These are phyloP conservation scores for Saccharomyces hybrid DNA, from an alignment of 1,139 yeast species.

Conservation along the genomic window DNA sequence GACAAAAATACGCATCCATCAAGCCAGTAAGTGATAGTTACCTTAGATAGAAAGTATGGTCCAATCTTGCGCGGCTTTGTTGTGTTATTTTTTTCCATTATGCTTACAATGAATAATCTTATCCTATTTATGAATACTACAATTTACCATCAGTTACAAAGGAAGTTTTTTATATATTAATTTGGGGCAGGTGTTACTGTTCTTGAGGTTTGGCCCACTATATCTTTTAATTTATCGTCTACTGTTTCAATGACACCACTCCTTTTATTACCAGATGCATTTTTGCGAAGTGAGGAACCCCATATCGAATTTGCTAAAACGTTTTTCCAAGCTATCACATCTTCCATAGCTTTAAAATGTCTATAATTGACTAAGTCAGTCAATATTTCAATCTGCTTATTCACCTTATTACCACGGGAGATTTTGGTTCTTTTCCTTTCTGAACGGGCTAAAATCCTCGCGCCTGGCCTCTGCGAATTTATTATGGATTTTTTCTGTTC, in stretches of 20 bases:
- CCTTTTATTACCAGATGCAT: slow-evolving; percentile 20
- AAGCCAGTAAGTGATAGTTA: not conserved
- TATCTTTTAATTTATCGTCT: slow-evolving; percentile 15
- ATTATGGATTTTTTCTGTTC: slow-evolving; percentile 14
- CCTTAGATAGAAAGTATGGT: not conserved
- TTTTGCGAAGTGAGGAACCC: slow-evolving; percentile 23
- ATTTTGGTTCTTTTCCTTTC: slow-evolving; percentile 19
- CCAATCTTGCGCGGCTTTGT: not conserved
- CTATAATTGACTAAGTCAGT: slow-evolving; percentile 22
- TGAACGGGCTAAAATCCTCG: slow-evolving; percentile 19
- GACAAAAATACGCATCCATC: not conserved
- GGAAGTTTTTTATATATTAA: not conserved
- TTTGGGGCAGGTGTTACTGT: slow-evolving; percentile 5
- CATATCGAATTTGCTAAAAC: slow-evolving; percentile 17
- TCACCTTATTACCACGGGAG: slow-evolving; percentile 15
- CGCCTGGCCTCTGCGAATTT: slow-evolving; percentile 14
- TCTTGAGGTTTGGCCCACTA: slow-evolving; percentile 14
- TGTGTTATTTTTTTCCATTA: not conserved
- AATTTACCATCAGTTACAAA: not conserved
- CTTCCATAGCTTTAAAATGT: slow-evolving; percentile 20
- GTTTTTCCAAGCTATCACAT: slow-evolving; percentile 25
- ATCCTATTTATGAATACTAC: not conserved
- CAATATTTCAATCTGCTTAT: slow-evolving; percentile 20
- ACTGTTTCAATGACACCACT: slow-evolving; percentile 11
- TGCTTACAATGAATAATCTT: not conserved